Percentiles rank a stretch among this genome's conserved stretches.
Evolutionary conservation across 2,329 filamentous ascomycete species (phyloP).

Genomic region (Fusarium solani-melongenae): DNA sequence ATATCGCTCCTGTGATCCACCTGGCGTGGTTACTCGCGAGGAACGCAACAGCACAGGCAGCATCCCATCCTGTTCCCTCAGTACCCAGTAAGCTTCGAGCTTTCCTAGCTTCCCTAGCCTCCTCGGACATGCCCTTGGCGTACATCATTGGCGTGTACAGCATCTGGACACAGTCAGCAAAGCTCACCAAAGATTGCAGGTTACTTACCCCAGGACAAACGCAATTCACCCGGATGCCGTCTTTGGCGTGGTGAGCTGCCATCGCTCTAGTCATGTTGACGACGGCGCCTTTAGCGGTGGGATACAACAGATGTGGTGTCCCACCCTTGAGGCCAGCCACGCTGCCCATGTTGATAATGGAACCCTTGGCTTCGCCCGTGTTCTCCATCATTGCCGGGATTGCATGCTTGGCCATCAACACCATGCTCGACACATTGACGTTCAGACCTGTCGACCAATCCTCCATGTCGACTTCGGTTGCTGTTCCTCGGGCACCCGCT

Average conservation of each 20-base stretch:
- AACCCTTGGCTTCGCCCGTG: conserved; percentile 57
- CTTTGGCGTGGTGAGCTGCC: conserved; percentile 59
- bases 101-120: conserved; percentile 51
- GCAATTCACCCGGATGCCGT: conserved; percentile 61
- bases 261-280: conserved; percentile 64
- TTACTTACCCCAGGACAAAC: conserved; percentile 54
- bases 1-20: conserved; percentile 56
- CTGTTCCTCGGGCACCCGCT: conserved; percentile 67
- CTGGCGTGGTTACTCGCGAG: conserved; percentile 53
- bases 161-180: conserved; percentile 46
- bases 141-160: conserved; percentile 61
- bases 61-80: conserved; percentile 58
- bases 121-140: conserved; percentile 52
- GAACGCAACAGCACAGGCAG: conserved; percentile 53
- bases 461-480: conserved; percentile 68
- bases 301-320: conserved; percentile 57
- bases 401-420: conserved; percentile 70
- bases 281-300: conserved; percentile 60
- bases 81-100: conserved; percentile 53
- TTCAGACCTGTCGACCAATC: conserved; percentile 68
- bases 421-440: conserved; percentile 74
- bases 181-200: neutral
- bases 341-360: conserved; percentile 71
- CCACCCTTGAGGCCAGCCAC: conserved; percentile 67
- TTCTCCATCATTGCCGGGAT: conserved; percentile 71